Evolutionary conservation across 108 stramenopile genomes (phyloP), one percentile per base, ranked within the genome.

Genomic region (Mediolabrus comicus): DNA sequence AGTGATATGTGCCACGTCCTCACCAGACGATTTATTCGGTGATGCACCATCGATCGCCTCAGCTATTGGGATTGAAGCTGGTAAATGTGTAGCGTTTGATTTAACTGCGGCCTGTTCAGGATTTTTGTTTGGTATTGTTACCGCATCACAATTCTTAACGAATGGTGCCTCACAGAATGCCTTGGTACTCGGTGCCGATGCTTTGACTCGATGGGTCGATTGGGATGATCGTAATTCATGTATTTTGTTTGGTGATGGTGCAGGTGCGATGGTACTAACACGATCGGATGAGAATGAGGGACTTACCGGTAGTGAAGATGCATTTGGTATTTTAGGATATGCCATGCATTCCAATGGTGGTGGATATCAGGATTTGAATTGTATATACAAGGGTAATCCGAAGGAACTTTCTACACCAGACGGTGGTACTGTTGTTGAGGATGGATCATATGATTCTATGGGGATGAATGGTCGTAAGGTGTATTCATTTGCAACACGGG

Each of bases 161-260:
- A 66, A 64, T 33, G 80, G 87, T 19, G 72, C 75, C 2, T 69
- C 80, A 41, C 89, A 91, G 69, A 90, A 87, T 62, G 91, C 88
- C 13, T 55, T 98, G 19, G 96, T 98, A 6, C 38, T 98, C 46
- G 98, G 98, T 27, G 91, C 94, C 11, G 98, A 98, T 82, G 96
- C 98, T 10, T 64, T 98, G 12, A 86, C 83, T 30, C 83, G 98
- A 67, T 95, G 92, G 92, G 90, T 97, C 2, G 98, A 98, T 80
- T 98, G 98, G 98, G 92, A 91, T 54, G 96, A 98, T 75, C 83
- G 98, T 28, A 97, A 97, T 81, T 67, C 86, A 3, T 97, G 96
- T 63, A 98, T 98, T 55, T 72, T 98, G 22, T 98, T 98, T 81
- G 98, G 98, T 22, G 98, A 98, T 83, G 98, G 96, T 6, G 96